Evolutionary conservation across 2,329 filamentous ascomycete species (phyloP).

Genomic region (Penicillium sp.): DNA sequence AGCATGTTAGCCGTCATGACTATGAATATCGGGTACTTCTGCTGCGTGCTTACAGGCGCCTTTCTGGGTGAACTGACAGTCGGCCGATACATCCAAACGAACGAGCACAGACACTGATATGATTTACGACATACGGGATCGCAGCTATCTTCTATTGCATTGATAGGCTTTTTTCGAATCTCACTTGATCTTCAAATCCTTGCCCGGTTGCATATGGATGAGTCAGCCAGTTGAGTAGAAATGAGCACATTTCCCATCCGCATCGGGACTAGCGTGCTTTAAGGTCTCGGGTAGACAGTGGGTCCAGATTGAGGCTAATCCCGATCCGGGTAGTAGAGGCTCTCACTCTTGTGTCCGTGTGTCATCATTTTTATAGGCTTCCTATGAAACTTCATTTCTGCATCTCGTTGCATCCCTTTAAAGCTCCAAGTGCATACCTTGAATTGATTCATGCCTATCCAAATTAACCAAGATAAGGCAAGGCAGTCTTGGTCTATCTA

Average conservation of each 20-base stretch:
- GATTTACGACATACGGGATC: not conserved
- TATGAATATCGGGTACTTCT: conserved; percentile 78
- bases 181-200: not conserved
- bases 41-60: conserved; percentile 70
- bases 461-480: no score
- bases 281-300: not conserved
- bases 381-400: no score
- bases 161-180: not conserved
- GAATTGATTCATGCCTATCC: no score
- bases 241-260: conserved; percentile 29
- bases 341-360: not conserved
- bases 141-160: conserved; percentile 1
- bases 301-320: not conserved
- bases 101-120: conserved; percentile 27
- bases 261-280: not conserved
- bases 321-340: not conserved
- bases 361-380: no score
- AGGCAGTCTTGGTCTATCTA: no score
- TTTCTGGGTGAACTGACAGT: conserved; percentile 83
- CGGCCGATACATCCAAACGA: conserved; percentile 59
- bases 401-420: no score
- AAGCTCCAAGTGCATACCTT: no score
- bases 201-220: not conserved
- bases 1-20: conserved; percentile 95
- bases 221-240: conserved; percentile 19